phyloP scores from a whole-genome alignment of 1,284 basidiomycete genomes.

The Tilletia caries region DNA sequence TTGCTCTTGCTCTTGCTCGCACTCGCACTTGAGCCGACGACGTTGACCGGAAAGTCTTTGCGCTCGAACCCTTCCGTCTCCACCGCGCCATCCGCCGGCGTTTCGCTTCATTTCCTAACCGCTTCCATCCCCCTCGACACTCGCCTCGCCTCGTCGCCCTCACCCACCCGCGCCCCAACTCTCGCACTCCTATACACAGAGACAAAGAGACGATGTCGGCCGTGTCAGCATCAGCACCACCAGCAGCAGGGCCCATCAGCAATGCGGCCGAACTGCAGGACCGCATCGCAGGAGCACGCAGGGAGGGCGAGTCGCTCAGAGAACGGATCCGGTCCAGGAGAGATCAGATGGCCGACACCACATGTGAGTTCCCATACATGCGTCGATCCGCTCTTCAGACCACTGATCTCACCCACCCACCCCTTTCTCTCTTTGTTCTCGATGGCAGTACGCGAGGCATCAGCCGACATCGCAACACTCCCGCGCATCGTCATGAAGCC shows the following conservation, averaged over 20 bases:
- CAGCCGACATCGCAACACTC: slow-evolving; percentile 87
- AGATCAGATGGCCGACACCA: slow-evolving; percentile 93
- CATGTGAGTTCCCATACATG: slow-evolving; percentile 64
- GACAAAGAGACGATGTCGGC: neutral
- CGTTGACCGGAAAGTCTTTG: too few species aligned
- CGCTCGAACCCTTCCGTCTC: too few species aligned
- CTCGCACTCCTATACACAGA: neutral
- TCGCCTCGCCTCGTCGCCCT: neutral
- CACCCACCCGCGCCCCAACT: neutral
- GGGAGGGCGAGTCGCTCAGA: slow-evolving; percentile 92
- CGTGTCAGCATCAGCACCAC: neutral
- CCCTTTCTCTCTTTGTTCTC: too few species aligned
- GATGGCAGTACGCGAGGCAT: slow-evolving; percentile 80
- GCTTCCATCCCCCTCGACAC: too few species aligned
- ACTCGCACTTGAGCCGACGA: too few species aligned
- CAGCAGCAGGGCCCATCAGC: neutral
- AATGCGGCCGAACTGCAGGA: slow-evolving; percentile 53
- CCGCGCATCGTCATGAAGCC: slow-evolving; percentile 94
- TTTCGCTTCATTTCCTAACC: too few species aligned
- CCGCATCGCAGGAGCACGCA: slow-evolving; percentile 83
- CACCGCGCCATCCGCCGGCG: too few species aligned
- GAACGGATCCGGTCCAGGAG: slow-evolving; percentile 93
- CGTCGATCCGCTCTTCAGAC: neutral
- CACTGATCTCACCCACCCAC: too few species aligned
- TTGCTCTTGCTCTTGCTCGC: too few species aligned